Base-by-base conservation (phyloP, 2,329 filamentous ascomycete genomes). In the Pseudogymnoascus sp. region DNA sequence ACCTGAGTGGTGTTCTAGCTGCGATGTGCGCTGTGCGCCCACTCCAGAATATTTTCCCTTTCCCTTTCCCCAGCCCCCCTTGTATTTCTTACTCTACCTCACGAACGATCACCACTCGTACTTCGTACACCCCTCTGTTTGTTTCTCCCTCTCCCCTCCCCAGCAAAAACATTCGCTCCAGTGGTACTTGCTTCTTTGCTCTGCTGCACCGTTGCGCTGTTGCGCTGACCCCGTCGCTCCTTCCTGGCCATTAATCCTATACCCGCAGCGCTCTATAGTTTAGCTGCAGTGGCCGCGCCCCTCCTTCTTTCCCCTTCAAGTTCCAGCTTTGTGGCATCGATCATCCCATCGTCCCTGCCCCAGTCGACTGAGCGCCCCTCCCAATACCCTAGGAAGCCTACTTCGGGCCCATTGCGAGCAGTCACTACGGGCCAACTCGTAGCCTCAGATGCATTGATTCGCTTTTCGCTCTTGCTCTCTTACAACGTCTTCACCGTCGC, bases 401-500 rank as follows among this genome's bases (percentile, higher is more conserved):
- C 18, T 54, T 18, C 47, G 32, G 25, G 47, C 47, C 47, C 28
- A 18, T 54, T n/a, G 28, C 28, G 25, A 54, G 18, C 14, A 32
- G n/a, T 14, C 18, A 54, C 47, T 18, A 32, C 47, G 47, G 47
- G 47, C 47, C 47, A 54, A 54, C 25, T 54, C n/a, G 47, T 32
- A 54, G 47, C 47, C 28, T 32, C 47, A 54, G 47, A 32, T 54
- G 47, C 28, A 32, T 54, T 32, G 47, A 54, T 25, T 32, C 47
- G 3, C 2, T 32, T 54, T 54, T 54, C 28, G 47, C 47, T 54
- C 47, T 54, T 54, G 47, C 25, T 12, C 47, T 54, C 47, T 54
- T 32, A 54, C 47, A 54, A 54, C 47, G 30, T 54, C 47, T 54
- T 54, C 47, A 14, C 47, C 47, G 28, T 54, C 25, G 32, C 47